A percentile compares a stretch with the other conserved stretches of the same genome.
Evolutionary conservation across 345 rosid species (phyloP).

Genomic region (Bruguiera parviflora): DNA sequence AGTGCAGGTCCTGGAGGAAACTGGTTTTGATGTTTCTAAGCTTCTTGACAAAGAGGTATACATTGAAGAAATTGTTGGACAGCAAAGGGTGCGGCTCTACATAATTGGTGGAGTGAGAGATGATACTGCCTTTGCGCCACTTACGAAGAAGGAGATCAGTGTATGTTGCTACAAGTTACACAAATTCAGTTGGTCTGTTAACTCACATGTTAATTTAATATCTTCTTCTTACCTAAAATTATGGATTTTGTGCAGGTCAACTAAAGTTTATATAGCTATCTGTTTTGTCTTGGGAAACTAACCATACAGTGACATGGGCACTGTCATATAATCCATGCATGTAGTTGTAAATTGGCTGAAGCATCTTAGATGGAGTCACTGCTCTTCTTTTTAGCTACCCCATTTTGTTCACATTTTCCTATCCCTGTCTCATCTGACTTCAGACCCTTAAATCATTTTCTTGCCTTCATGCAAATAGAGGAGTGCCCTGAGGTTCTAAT

Average conservation of each 20-base stretch:
- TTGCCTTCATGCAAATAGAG: too few species aligned
- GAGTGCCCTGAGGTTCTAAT: too few species aligned
- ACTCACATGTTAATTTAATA: neutral
- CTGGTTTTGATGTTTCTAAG: slow-evolving; percentile 85
- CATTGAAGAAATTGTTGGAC: slow-evolving; percentile 80
- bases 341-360: too few species aligned
- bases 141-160: slow-evolving; percentile 94
- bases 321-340: too few species aligned
- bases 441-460: too few species aligned
- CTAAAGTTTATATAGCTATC: too few species aligned
- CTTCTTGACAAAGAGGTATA: slow-evolving; percentile 75
- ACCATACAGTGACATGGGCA: too few species aligned
- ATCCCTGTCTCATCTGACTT: too few species aligned
- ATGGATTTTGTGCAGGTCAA: neutral
- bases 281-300: too few species aligned
- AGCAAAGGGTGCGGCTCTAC: slow-evolving; percentile 94
- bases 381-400: too few species aligned
- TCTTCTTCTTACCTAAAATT: neutral
- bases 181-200: neutral
- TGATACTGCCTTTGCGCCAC: slow-evolving; percentile 93
- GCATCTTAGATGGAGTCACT: too few species aligned
- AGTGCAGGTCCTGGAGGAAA: slow-evolving; percentile 84
- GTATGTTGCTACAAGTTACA: slow-evolving; percentile 43
- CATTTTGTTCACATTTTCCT: too few species aligned
- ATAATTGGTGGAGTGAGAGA: slow-evolving; percentile 87